Evolutionary conservation across 2,329 filamentous ascomycete species (phyloP), one percentile per base, ranked within the genome.

Genomic region (Cordyceps fumosorosea): DNA sequence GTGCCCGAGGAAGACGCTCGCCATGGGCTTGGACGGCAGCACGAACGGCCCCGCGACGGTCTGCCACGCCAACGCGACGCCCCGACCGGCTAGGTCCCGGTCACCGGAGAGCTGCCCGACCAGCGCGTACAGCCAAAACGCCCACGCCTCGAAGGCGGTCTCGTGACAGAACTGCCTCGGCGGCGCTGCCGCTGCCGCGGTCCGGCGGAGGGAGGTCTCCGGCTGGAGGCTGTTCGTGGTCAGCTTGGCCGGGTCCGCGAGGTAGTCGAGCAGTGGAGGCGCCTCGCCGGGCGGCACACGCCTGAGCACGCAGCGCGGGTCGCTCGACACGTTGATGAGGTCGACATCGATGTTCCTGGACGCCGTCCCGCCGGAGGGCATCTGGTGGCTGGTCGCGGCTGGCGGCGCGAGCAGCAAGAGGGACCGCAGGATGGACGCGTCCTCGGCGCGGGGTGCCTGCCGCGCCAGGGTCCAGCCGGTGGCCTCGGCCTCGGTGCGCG

Each of bases 51-150:
- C 75, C 1, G 67, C 71, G 5, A 74, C 69, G 5, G 74, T 69
- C 54, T 75, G 75, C 3, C 63, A 63, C 20, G 68, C 60, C 3
- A 66, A 44, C 3, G 53, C 52, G 8, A 69, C 55, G 1, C 67
- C 70, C 0, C 60, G 11, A 60, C 56, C 32, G 18, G 65, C 64
- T 22, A 78, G 64, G 64, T 78, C 76, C 3, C 62, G 56, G 60
- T 78, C 75, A 8, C 68, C 62, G 20, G 67, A 69, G 5, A 77
- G 66, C 52, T 78, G 75, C 1, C 75, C 76, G 11, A 77, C 69
- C 54, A 77, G 70, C 5, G 74, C 71, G 64, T 76, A 76, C 3
- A 77, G 66, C 75, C 76, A 78, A 54, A 78, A 78, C 1, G 72
- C 74, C 74, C 75, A 77, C 1, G 71, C 64, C 62, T 77, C 75